These are phyloP conservation scores for Termitomyces sp. DNA, from an alignment of 768 basidiomycete species.

Conservation along the genomic window DNA sequence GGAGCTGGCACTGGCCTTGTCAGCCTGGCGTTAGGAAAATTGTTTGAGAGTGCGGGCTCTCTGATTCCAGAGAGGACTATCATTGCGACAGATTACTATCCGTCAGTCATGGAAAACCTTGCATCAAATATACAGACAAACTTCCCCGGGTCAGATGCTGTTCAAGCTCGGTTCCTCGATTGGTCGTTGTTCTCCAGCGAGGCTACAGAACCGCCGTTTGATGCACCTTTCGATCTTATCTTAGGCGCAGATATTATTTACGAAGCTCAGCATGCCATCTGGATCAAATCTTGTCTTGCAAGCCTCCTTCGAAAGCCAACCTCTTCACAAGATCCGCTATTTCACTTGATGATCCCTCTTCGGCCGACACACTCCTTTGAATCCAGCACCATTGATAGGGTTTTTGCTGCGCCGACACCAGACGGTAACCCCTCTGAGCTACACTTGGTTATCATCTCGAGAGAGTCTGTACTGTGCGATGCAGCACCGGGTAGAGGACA, in stretches of 20 bases:
- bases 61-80: slow-evolving; percentile 24
- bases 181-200: slow-evolving; percentile 45
- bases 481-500: slow-evolving; percentile 31
- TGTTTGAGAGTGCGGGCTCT: slow-evolving; percentile 26
- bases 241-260: slow-evolving; percentile 86
- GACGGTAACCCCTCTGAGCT: background rate
- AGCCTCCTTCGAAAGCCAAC: slow-evolving; percentile 39
- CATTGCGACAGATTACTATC: slow-evolving; percentile 77
- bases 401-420: slow-evolving; percentile 35
- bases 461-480: slow-evolving; percentile 55
- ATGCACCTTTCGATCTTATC: slow-evolving; percentile 59
- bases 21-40: slow-evolving; percentile 53
- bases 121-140: slow-evolving; percentile 56
- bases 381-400: slow-evolving; percentile 51
- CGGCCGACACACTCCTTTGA: slow-evolving; percentile 63
- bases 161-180: slow-evolving; percentile 46
- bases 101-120: slow-evolving; percentile 70
- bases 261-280: slow-evolving; percentile 63
- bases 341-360: slow-evolving; percentile 78
- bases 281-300: slow-evolving; percentile 63
- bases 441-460: slow-evolving; percentile 47
- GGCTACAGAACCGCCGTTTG: slow-evolving; percentile 16
- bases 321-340: slow-evolving; percentile 26
- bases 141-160: slow-evolving; percentile 26
- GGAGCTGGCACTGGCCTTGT: slow-evolving; percentile 86